Conservation (phyloP, 2,329 filamentous ascomycete species). For the Dendrostoma leiphaemia region DNA sequence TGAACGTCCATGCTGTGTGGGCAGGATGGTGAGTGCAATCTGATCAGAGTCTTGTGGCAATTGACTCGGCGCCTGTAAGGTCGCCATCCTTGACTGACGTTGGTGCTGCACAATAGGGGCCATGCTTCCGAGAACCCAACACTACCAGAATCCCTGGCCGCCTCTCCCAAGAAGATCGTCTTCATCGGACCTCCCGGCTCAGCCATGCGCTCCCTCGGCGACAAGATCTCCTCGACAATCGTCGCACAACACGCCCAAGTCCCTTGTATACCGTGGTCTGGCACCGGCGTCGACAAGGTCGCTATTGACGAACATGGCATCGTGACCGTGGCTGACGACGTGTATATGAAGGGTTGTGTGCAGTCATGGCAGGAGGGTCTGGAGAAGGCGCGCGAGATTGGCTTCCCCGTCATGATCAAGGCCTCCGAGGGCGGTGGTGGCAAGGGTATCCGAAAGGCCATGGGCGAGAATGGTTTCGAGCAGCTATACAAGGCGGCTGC, state of each 20-base stretch:
- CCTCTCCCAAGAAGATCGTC: conserved; percentile 96
- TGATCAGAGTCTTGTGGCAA: background rate
- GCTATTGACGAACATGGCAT: conserved; percentile 77
- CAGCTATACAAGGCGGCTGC: conserved; percentile 91
- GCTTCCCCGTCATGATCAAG: conserved; percentile 99
- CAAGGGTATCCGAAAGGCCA: conserved; percentile 97
- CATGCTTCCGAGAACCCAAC: conserved; percentile 99
- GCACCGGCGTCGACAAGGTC: conserved; percentile 84
- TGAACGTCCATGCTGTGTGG: conserved; percentile 98
- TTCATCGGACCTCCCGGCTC: conserved; percentile 98
- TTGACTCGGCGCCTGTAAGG: too few relatives aligned
- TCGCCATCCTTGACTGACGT: conserved; percentile 13
- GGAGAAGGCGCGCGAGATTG: conserved; percentile 80
- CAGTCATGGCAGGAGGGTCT: conserved; percentile 88
- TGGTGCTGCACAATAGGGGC: conserved; percentile 56
- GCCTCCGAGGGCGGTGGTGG: conserved; percentile 99
- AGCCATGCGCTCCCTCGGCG: conserved; percentile 96
- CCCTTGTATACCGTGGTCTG: conserved; percentile 99
- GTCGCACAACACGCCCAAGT: conserved; percentile 96
- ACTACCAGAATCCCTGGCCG: conserved; percentile 90
- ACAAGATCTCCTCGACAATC: conserved; percentile 99
- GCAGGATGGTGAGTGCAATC: conserved; percentile 80
- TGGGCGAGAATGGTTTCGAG: conserved; percentile 79
- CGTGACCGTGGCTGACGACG: conserved; percentile 82
- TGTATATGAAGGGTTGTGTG: conserved; percentile 91